Conservation (phyloP, 805 yeast species). For the Lachancea mirantina region DNA sequence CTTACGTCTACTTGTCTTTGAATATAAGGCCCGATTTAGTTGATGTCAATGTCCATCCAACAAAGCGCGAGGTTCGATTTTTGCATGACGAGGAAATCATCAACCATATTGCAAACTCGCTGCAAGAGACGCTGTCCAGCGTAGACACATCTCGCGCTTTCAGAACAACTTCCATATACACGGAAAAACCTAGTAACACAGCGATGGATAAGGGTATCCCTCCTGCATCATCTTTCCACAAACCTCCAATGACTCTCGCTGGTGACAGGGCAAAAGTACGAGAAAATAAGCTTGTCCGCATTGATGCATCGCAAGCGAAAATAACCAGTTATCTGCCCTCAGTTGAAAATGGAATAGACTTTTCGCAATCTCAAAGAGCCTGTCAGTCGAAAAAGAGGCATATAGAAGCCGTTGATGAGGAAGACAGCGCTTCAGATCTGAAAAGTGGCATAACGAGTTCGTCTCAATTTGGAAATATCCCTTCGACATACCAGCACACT, state of each 20-base stretch:
- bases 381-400: too few relatives aligned
- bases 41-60: slow-evolving; percentile 95
- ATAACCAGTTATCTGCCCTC: slow-evolving; percentile 24
- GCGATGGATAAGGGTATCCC: slow-evolving; percentile 4
- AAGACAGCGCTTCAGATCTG: too few relatives aligned
- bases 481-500: too few relatives aligned
- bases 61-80: slow-evolving; percentile 86
- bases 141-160: slow-evolving; percentile 65
- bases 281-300: slow-evolving; percentile 30
- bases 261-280: slow-evolving; percentile 20
- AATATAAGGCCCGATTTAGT: slow-evolving; percentile 58
- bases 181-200: slow-evolving; percentile 4
- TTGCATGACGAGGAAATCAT: slow-evolving; percentile 81
- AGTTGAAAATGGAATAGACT: not conserved
- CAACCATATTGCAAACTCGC: slow-evolving; percentile 42
- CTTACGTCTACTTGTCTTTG: slow-evolving; percentile 74
- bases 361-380: too few relatives aligned
- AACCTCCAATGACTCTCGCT: slow-evolving; percentile 5
- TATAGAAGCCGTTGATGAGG: too few relatives aligned
- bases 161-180: slow-evolving; percentile 48
- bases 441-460: too few relatives aligned
- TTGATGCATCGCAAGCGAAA: slow-evolving; percentile 29
- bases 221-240: slow-evolving; percentile 4
- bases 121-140: slow-evolving; percentile 45
- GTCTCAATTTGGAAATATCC: too few relatives aligned